Evolutionary conservation across 2,329 filamentous ascomycete species (phyloP), one percentile per base, ranked within the genome.

Genomic region (Pezicula carpinea): DNA sequence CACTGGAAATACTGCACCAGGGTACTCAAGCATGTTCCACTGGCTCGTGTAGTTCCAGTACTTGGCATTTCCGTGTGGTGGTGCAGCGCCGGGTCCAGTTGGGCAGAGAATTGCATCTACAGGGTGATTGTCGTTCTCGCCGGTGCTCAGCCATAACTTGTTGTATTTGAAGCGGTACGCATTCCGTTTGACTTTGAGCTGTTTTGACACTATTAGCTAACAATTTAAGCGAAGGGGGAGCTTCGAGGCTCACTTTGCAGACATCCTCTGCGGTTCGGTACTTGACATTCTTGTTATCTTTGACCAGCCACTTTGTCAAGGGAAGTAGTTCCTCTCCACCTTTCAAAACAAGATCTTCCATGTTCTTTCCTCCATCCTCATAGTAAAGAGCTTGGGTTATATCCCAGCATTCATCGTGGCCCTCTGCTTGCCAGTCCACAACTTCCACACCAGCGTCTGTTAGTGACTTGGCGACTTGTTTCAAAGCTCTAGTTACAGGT

Each of bases 21-120:
- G 79, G 57, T 83, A 84, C 58, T 86, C 81, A 2, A 87, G 71
- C 33, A 85, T 57, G 57, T 86, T 87, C 80, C 81, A 86, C 49
- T 80, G 74, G 1, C 74, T 66, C 0, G 80, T 83, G 54, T 86
- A 87, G 2, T 72, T 72, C 80, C 81, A 86, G 68, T 58, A 82
- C 55, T 43, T 66, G 66, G 49, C 78, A 65, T 45, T 78, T 52
- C 31, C 63, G 54, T 46, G 66, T 69, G 43, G 73, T 66, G 70
- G 75, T 15, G 76, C 76, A 1, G 69, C 68, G 2, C 74, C 72
- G 1, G 78, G 76, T 0, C 73, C 74, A 0, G 71, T 73, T 0
- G 82, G 81, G 41, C 76, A 80, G 2, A 85, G 66, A 17, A 85
- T 51, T 13, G 47, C 50, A 32, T 52, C 50, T 6, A 52, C 48